phyloP scores from a whole-genome alignment of 192 early-diverging fungal species.

The Pecoramyces ruminantium region DNA sequence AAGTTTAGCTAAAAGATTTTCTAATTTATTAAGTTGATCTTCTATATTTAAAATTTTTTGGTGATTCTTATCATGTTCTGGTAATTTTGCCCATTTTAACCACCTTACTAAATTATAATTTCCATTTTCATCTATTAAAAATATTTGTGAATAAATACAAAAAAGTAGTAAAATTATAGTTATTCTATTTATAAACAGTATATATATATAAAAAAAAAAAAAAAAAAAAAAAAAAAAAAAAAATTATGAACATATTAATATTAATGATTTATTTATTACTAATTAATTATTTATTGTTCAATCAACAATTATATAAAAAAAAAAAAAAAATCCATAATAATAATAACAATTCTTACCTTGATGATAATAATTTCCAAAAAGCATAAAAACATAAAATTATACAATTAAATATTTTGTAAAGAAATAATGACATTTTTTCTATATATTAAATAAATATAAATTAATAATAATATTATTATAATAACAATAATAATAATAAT shows the following conservation, averaged over 20 bases:
- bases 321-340: too few species aligned
- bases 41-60: neutral
- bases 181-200: neutral
- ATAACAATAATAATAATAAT: neutral
- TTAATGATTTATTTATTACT: too few species aligned
- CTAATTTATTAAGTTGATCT: neutral
- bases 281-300: too few species aligned
- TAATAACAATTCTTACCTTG: neutral
- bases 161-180: neutral
- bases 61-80: neutral
- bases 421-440: neutral
- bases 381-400: neutral
- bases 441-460: neutral
- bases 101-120: neutral
- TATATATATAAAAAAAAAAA: too few species aligned
- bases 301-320: too few species aligned
- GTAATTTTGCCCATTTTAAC: neutral
- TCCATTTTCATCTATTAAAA: neutral
- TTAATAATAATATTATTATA: neutral
- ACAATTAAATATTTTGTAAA: neutral
- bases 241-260: too few species aligned
- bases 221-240: too few species aligned
- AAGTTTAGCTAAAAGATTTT: neutral
- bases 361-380: neutral
- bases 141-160: neutral